These are phyloP conservation scores for Rubus idaeus DNA, from an alignment of 306 rosid species.

Conservation along the genomic window DNA sequence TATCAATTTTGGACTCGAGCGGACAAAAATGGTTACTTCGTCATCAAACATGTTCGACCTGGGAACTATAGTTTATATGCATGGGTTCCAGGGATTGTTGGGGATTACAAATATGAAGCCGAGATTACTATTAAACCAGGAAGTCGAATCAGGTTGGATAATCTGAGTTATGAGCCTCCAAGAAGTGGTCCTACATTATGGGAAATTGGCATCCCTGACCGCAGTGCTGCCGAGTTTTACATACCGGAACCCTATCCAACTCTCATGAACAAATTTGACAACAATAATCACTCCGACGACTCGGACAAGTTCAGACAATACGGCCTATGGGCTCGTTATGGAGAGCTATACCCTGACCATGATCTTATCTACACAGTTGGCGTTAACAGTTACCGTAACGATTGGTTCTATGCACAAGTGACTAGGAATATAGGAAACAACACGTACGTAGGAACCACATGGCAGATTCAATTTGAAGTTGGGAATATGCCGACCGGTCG, in stretches of 20 bases:
- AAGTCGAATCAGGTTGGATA: constrained; percentile 21
- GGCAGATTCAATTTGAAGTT: constrained; percentile 60
- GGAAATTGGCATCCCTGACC: constrained; percentile 93
- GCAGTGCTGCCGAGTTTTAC: constrained; percentile 62
- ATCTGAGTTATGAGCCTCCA: constrained; percentile 55
- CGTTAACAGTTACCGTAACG: constrained; percentile 6
- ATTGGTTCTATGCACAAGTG: constrained; percentile 61
- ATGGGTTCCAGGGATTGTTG: constrained; percentile 74
- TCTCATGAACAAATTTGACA: constrained; percentile 41
- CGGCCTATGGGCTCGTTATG: constrained; percentile 55
- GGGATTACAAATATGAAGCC: constrained; percentile 54
- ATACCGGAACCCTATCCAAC: constrained; percentile 57
- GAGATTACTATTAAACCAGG: constrained; percentile 52
- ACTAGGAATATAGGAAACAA: constrained; percentile 17
- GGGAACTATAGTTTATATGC: constrained; percentile 69
- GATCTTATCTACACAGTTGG: constrained; percentile 44
- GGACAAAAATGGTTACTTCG: constrained; percentile 44
- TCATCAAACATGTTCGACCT: constrained; percentile 45
- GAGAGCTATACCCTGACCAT: constrained; percentile 32
- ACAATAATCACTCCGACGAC: constrained; percentile 24
- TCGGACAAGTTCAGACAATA: constrained; percentile 59
- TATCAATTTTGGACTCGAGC: constrained; percentile 86
- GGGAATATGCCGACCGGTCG: neutral
- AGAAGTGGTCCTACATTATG: constrained; percentile 78
- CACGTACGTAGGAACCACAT: constrained; percentile 46